These are phyloP conservation scores for Toxicodendron radicans DNA, from an alignment of 345 rosid genomes.

Conservation along the genomic window DNA sequence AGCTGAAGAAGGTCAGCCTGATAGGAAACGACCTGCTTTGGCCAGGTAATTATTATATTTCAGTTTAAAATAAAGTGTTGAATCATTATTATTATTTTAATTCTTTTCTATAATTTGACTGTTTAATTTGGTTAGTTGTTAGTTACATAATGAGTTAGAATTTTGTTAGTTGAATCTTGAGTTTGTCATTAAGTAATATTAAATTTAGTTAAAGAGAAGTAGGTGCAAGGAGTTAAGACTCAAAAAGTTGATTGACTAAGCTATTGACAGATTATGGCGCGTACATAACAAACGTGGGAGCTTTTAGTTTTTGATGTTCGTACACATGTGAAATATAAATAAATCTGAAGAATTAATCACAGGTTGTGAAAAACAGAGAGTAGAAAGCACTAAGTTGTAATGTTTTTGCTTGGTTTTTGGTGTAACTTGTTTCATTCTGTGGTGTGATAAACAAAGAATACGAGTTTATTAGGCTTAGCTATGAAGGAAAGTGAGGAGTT, in stretches of 20 bases:
- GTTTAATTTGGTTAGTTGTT: background rate
- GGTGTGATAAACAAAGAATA: background rate
- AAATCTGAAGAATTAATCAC: background rate
- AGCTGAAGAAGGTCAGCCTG: conserved; percentile 63
- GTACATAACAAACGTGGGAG: background rate
- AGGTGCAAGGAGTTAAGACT: too few relatives aligned
- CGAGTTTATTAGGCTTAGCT: background rate
- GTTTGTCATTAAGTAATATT: background rate
- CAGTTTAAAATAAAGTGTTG: background rate
- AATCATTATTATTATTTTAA: background rate
- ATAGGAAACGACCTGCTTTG: conserved; percentile 86
- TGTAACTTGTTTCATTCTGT: background rate
- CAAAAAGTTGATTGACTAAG: background rate
- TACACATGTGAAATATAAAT: background rate
- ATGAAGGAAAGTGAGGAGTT: background rate
- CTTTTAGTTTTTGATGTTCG: background rate
- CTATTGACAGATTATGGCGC: background rate
- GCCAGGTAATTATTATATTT: conserved; percentile 50
- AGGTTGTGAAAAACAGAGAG: background rate
- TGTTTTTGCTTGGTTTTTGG: conserved; percentile 1
- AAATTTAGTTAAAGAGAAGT: background rate
- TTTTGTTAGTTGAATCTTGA: conserved; percentile 8
- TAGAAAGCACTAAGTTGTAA: background rate
- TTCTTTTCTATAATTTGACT: background rate
- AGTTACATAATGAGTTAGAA: conserved; percentile 1